A percentile compares a stretch with the other conserved stretches of the same genome.
phyloP scores from a whole-genome alignment of 192 early-diverging fungal genomes.

The Chytriomyces sp. region DNA sequence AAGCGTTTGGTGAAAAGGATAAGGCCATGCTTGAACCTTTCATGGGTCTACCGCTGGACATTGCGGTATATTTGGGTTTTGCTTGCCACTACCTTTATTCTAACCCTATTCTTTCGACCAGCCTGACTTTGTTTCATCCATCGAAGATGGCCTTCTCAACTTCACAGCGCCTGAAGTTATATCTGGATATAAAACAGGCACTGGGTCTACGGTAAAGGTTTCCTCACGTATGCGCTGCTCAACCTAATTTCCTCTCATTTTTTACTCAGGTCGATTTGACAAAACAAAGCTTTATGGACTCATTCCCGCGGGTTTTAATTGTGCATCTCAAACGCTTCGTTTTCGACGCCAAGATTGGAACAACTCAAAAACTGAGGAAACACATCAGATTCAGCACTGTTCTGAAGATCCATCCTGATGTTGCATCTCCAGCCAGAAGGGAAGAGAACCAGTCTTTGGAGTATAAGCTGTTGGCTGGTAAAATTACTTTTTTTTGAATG shows the following conservation, averaged over 20 bases:
- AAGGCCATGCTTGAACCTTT: conserved; percentile 88
- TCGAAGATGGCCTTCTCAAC: conserved; percentile 85
- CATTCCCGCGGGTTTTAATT: too few relatives aligned
- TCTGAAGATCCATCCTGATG: too few relatives aligned
- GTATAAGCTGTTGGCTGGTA: conserved; percentile 78
- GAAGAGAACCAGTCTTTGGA: conserved; percentile 37
- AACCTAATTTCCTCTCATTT: too few relatives aligned
- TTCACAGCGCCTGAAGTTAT: conserved; percentile 78
- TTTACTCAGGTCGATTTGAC: too few relatives aligned
- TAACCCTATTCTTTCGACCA: conserved; percentile 33
- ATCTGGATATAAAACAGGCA: too few relatives aligned
- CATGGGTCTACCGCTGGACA: conserved; percentile 84
- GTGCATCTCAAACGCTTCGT: too few relatives aligned
- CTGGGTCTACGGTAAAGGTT: too few relatives aligned
- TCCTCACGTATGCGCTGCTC: too few relatives aligned
- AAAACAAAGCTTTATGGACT: too few relatives aligned
- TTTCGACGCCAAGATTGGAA: conserved; percentile 72
- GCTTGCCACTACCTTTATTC: too few relatives aligned
- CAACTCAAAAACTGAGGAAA: conserved; percentile 87
- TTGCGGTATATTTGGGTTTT: conserved; percentile 71
- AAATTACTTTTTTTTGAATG: too few relatives aligned
- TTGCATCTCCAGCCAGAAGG: too few relatives aligned
- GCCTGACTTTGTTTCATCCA: conserved; percentile 70
- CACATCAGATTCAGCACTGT: conserved; percentile 73
- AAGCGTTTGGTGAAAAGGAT: conserved; percentile 73